Base-by-base conservation (phyloP, 257 asterid species). In the Misopates orontium region DNA sequence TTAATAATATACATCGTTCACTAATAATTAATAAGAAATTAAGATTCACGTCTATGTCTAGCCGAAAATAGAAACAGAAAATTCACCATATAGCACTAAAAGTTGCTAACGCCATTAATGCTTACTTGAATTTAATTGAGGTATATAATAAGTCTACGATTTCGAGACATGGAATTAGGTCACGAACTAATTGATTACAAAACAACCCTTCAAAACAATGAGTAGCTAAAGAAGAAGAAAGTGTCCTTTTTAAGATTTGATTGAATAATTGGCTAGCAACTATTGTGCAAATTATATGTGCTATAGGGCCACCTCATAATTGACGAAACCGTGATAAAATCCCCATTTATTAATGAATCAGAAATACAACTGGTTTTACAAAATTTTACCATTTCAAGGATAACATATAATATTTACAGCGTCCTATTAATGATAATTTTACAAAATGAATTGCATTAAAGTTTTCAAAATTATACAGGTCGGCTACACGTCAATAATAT, bases 301-400 rank as follows among this genome's bases (percentile, higher is more conserved):
- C 36, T 66, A 66, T 65, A 50, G 72, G 68, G 50, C 68, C 62
- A 58, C 60, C 54, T 63, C 68, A 80, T 77, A 7, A 80, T 71
- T 47, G 52, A 47, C 5, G 2, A 8, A 32, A 66, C 57, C 60
- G 71, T 77, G 74, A 77, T 66, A 71, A 72, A 65, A 62, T 45
- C 60, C 68, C 61, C 57, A 69, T 73, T 48, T 16, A 6, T 16
- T 16, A 19, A 14, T 6, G 14, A 17, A 10, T 48, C 5, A 48
- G 10, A 44, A 32, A 36, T 36, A 2, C n/a, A n/a, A 55, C 56
- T 18, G 18, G 13, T 14, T 19, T 44, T 8, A 22, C 39, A 61
- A 61, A 48, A 0, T 7, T 20, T 60, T 60, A 10, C 48, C 16
- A 42, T 4, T 42, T 42, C 13, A 42, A 42, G 11, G 48, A 42